Conservation (phyloP, 441 rosid species). For the Populus hybrid region DNA sequence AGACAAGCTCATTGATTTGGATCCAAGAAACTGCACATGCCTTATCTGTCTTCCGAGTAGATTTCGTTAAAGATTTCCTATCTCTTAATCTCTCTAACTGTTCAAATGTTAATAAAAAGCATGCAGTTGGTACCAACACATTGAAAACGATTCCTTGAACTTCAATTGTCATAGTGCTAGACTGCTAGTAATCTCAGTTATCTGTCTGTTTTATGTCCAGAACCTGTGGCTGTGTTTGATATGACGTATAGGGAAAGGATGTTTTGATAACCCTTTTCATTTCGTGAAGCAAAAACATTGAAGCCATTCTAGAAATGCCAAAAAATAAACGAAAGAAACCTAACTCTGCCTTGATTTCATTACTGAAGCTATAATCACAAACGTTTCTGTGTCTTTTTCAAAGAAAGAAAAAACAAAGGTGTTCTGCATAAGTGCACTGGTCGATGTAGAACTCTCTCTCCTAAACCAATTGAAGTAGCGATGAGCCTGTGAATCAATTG, state of each 20-base stretch:
- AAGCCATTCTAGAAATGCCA: neutral
- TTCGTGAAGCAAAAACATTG: no score
- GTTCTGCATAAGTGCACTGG: no score
- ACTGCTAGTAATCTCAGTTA: neutral
- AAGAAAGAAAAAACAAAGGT: no score
- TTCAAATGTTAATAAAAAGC: neutral
- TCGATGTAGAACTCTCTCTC: no score
- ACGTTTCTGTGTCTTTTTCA: no score
- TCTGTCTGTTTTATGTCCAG: neutral
- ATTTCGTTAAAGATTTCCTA: neutral
- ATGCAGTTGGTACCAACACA: neutral
- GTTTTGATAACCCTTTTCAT: no score
- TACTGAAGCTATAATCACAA: neutral
- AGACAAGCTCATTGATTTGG: neutral
- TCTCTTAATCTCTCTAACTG: neutral
- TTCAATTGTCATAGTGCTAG: no score
- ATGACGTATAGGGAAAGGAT: no score
- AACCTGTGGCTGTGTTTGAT: neutral
- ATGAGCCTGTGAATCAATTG: no score
- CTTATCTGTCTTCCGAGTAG: neutral
- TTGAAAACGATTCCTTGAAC: no score
- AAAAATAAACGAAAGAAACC: neutral
- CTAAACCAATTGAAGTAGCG: no score
- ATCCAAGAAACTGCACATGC: neutral
- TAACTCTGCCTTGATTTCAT: neutral